These are phyloP conservation scores for Solanum hybrid DNA, from an alignment of 305 asterid species.

Conservation along the genomic window DNA sequence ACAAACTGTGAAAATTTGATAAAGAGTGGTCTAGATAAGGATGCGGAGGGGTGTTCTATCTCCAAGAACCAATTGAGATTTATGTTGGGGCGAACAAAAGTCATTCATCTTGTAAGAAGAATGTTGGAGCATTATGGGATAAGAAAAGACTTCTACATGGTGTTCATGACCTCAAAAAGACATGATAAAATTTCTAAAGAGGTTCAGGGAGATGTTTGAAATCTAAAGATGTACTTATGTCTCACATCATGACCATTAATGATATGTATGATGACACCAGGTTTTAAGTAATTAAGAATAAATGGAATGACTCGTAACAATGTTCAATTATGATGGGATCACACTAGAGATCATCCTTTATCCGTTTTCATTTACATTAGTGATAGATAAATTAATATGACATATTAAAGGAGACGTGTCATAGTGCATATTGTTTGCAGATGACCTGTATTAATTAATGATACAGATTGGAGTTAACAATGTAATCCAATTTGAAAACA, in stretches of 20 bases:
- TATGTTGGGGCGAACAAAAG: not conserved
- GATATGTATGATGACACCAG: not conserved
- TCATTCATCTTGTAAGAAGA: not conserved
- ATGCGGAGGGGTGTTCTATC: not conserved
- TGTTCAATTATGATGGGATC: not conserved
- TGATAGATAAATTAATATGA: not conserved
- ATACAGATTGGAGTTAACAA: not conserved
- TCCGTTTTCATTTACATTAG: not conserved
- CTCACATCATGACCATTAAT: not conserved
- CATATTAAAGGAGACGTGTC: not conserved
- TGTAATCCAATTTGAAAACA: not conserved
- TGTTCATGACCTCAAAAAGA: not conserved
- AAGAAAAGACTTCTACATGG: not conserved
- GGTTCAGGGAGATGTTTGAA: not conserved
- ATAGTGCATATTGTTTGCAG: not conserved
- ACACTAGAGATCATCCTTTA: not conserved
- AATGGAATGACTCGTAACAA: not conserved
- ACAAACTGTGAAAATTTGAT: not conserved
- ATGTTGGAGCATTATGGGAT: not conserved
- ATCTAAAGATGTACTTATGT: not conserved
- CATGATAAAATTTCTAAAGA: not conserved
- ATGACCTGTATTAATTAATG: not conserved
- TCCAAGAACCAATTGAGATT: not conserved
- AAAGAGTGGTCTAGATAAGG: no score
- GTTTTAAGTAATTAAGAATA: not conserved